A percentile compares a stretch with the other conserved stretches of the same genome.
These are phyloP conservation scores for Cercospora sp. DNA, from an alignment of 2,329 filamentous ascomycete genomes.

Conservation along the genomic window DNA sequence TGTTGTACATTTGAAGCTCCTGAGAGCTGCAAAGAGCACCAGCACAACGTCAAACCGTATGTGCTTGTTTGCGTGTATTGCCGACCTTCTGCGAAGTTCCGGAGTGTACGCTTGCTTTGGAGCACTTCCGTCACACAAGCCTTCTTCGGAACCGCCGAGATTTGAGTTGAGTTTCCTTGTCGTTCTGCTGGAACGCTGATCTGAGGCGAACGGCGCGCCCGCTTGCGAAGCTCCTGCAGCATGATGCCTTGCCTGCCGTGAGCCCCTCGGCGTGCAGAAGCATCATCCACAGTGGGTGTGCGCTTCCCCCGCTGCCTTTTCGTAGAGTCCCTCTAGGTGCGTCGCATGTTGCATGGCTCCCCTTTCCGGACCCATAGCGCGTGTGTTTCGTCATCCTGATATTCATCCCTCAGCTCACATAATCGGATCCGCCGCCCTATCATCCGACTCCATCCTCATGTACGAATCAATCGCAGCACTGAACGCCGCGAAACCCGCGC, in stretches of 20 bases:
- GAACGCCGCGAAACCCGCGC: constrained; percentile 91
- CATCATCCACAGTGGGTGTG: too few relatives aligned
- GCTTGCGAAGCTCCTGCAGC: not conserved
- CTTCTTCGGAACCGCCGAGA: not conserved
- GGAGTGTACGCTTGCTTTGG: not conserved
- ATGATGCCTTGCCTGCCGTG: too few relatives aligned
- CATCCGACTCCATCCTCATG: constrained; percentile 68
- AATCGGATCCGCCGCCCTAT: constrained; percentile 40
- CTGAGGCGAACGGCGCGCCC: not conserved
- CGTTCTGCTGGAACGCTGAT: not conserved
- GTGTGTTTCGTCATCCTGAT: not conserved
- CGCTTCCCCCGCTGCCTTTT: too few relatives aligned
- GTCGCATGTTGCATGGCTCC: not conserved
- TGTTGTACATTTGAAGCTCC: constrained; percentile 3
- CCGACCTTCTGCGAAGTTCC: not conserved
- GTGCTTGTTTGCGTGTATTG: not conserved
- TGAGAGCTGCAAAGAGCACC: not conserved
- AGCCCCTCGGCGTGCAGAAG: too few relatives aligned
- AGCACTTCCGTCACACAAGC: constrained; percentile 18
- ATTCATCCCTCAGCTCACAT: constrained; percentile 28
- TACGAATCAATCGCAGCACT: constrained; percentile 88
- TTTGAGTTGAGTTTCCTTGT: constrained; percentile 5
- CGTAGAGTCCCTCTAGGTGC: too few relatives aligned
- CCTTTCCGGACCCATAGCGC: not conserved
- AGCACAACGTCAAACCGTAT: not conserved